Evolutionary conservation across 2,329 filamentous ascomycete species (phyloP).

Genomic region (Fusarium solani-melongenae): DNA sequence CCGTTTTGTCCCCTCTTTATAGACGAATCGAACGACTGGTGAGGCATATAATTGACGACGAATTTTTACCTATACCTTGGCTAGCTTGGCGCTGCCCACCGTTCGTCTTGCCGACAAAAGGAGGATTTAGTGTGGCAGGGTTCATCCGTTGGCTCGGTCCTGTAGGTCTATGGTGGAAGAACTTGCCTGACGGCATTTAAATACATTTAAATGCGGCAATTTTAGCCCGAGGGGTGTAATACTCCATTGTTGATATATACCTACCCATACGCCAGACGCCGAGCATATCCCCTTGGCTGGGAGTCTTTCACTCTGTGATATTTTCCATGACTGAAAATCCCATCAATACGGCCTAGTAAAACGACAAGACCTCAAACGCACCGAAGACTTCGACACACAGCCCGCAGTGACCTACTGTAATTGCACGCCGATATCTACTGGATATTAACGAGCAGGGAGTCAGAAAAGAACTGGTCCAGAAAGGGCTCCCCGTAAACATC

Average conservation of each 20-base stretch:
- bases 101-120: background rate
- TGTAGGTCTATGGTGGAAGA: background rate
- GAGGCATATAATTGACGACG: background rate
- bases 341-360: background rate
- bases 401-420: background rate
- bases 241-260: background rate
- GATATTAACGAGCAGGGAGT: conserved; percentile 30
- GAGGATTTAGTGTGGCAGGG: background rate
- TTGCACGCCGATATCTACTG: background rate
- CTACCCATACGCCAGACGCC: background rate
- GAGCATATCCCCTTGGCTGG: background rate
- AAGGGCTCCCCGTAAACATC: conserved; percentile 33
- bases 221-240: background rate
- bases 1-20: background rate
- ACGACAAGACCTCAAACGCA: background rate
- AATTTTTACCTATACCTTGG: background rate
- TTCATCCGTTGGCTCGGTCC: background rate
- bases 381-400: no score
- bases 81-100: background rate
- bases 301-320: background rate
- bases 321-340: background rate
- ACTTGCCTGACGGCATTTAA: background rate
- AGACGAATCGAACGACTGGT: background rate
- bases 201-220: background rate
- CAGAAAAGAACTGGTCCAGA: conserved; percentile 38